These are phyloP conservation scores for Medicago truncatula DNA, from an alignment of 306 rosid species.

Conservation along the genomic window MtrunA17r5.0-ANR NC_053046.1:12634001-12634500, in stretches of 20 bases:
- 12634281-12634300: slow-evolving; percentile 32
- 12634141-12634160: too few relatives aligned
- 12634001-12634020: too few relatives aligned
- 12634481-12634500: neutral
- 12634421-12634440: neutral
- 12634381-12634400: too few relatives aligned
- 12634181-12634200: too few relatives aligned
- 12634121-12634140: too few relatives aligned
- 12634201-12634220: too few relatives aligned
- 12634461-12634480: neutral
- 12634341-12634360: neutral
- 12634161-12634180: too few relatives aligned
- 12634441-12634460: neutral
- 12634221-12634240: neutral
- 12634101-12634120: too few relatives aligned
- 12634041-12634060: too few relatives aligned
- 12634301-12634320: neutral
- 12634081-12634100: too few relatives aligned
- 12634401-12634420: neutral
- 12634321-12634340: neutral
- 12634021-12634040: too few relatives aligned
- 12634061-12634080: too few relatives aligned
- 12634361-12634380: neutral
- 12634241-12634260: neutral
- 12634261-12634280: slow-evolving; percentile 47